A percentile compares a stretch with the other conserved stretches of the same genome.
Conservation (phyloP, 768 basidiomycete genomes). For the Pleurotus salmoneostramineus region DNA sequence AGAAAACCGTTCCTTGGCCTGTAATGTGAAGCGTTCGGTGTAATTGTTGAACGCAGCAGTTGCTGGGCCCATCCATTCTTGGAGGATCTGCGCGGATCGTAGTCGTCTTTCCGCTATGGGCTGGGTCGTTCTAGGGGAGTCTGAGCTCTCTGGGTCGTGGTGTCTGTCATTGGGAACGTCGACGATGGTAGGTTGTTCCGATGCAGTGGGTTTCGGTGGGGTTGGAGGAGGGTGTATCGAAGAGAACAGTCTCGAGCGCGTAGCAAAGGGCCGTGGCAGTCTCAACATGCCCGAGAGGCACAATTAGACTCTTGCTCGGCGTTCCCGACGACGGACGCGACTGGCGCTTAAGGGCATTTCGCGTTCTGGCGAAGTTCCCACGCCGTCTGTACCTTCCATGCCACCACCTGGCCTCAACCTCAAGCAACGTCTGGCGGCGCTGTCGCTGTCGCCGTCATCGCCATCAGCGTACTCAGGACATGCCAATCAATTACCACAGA, state of each 20-base stretch:
- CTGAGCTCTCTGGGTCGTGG: neutral
- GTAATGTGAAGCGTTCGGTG: constrained; percentile 54
- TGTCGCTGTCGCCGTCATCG: constrained; percentile 52
- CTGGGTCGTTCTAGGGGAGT: neutral
- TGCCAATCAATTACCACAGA: constrained; percentile 13
- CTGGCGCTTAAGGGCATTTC: neutral
- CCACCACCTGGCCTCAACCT: constrained; percentile 38
- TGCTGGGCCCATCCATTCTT: constrained; percentile 47
- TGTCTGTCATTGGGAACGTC: neutral
- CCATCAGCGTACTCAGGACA: constrained; percentile 31
- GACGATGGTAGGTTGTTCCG: neutral
- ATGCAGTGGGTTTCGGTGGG: constrained; percentile 23
- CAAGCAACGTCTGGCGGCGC: constrained; percentile 64
- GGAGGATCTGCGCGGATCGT: constrained; percentile 7
- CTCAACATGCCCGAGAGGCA: constrained; percentile 4
- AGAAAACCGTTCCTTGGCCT: constrained; percentile 58
- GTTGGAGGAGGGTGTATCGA: neutral
- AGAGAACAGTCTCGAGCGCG: neutral
- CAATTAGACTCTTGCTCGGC: neutral
- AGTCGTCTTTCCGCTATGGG: neutral
- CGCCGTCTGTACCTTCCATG: constrained; percentile 11
- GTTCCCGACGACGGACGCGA: neutral
- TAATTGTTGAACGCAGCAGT: constrained; percentile 44
- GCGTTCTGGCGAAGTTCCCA: neutral
- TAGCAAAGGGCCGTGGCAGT: neutral